Percentiles rank a stretch among this genome's conserved stretches.
These are phyloP conservation scores for Macrophomina tecta DNA, from an alignment of 2,329 filamentous ascomycete genomes.

Conservation along the genomic window DNA sequence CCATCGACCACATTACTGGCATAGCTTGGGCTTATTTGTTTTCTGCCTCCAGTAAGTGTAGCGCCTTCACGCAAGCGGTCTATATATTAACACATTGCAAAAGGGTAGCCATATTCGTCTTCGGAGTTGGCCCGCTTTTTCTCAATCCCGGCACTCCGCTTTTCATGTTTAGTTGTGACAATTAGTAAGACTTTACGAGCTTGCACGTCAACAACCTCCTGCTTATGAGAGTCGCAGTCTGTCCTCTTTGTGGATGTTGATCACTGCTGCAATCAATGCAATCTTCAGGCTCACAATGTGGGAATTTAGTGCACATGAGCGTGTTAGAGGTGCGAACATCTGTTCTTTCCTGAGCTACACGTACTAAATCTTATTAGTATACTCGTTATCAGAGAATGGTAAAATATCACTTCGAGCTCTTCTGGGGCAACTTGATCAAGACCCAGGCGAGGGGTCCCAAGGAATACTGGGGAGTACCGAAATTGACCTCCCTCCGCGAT, in stretches of 20 bases:
- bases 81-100: neutral
- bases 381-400: neutral
- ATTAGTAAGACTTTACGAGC: neutral
- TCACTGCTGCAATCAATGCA: constrained; percentile 1
- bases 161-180: constrained; percentile 9
- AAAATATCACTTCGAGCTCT: neutral
- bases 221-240: neutral
- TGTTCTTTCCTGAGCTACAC: neutral
- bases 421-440: neutral
- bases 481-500: constrained; percentile 3
- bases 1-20: neutral
- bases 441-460: neutral
- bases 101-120: neutral
- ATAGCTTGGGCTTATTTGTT: neutral
- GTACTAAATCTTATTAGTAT: neutral
- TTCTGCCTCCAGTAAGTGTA: neutral
- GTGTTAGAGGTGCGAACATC: neutral
- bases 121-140: neutral
- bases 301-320: constrained; percentile 9
- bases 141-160: constrained; percentile 6
- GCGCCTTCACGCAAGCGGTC: no score
- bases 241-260: constrained; percentile 2
- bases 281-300: constrained; percentile 1
- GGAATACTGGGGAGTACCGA: neutral
- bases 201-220: no score